Evolutionary conservation across 1,284 basidiomycete species (phyloP), one percentile per base, ranked within the genome.

Genomic region (Sanghuangporus sanghuang): DNA sequence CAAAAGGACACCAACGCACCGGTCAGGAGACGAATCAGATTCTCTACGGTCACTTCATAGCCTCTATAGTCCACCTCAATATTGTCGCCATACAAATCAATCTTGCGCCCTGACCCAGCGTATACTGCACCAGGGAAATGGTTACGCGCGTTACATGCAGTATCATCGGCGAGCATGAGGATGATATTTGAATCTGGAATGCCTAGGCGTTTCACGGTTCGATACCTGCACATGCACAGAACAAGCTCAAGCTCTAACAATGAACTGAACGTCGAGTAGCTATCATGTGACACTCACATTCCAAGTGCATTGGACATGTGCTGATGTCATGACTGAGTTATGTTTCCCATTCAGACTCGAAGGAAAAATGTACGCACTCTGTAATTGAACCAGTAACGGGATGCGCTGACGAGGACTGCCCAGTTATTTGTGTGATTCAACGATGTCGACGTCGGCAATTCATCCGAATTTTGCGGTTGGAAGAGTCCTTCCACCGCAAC

Each of bases 121-220:
- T 93, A 98, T 0, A 99, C 95, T 40, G 89, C 91, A 0, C 91
- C 96, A 0, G 96, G 90, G 71, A 95, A 96, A 60, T 86, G 87
- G 76, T 99, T 99, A 32, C 96, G 85, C 5, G 93, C 72, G 72
- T 98, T 98, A 73, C 96, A 99, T 0, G 96, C 93, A 1, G 87
- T 92, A 72, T 99, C 97, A 75, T 99, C 96, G 3, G 96, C 95
- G 49, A 99, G 84, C 97, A 99, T 99, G 57, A 99, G 86, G 74
- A 99, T 97, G 73, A 99, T 98, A 72, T 99, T 95, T 14, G 92
- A 94, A 77, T 99, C 96, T 3, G 96, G 96, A 59, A 99, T 97
- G 5, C 96, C 97, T 6, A 99, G 86, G 2, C 96, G 89, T 74
- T 99, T 99, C 59, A 99, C 95, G 1, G 96, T 98, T 60, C 97